These are phyloP conservation scores for Globisporangium uncinulatum DNA, from an alignment of 352 stramenopile species.

Conservation along the genomic window DNA sequence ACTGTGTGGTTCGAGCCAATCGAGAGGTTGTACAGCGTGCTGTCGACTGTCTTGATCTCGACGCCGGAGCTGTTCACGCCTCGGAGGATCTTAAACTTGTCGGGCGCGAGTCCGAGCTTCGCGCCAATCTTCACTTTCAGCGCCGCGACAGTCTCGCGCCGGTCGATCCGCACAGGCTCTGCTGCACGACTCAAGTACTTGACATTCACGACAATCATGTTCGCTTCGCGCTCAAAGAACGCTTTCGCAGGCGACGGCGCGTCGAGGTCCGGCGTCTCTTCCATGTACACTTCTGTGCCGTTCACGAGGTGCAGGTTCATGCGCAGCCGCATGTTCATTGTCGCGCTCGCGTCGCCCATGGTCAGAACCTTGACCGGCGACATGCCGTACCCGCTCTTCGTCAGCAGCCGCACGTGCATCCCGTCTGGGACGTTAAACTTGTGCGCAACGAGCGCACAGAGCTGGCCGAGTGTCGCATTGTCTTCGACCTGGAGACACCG, in stretches of 20 bases:
- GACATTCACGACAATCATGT: slow-evolving; percentile 76
- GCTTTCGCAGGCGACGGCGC: slow-evolving; percentile 44
- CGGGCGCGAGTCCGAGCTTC: slow-evolving; percentile 34
- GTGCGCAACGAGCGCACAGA: slow-evolving; percentile 37
- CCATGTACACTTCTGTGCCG: slow-evolving; percentile 68
- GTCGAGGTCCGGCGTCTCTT: slow-evolving; percentile 47
- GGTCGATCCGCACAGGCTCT: slow-evolving; percentile 61
- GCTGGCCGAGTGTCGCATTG: slow-evolving; percentile 42
- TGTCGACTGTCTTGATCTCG: slow-evolving; percentile 79
- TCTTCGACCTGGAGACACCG: slow-evolving; percentile 62
- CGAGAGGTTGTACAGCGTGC: slow-evolving; percentile 66
- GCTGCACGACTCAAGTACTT: slow-evolving; percentile 41
- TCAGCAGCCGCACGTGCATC: slow-evolving; percentile 52
- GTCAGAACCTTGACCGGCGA: slow-evolving; percentile 68
- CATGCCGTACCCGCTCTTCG: slow-evolving; percentile 66
- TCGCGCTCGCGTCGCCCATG: slow-evolving; percentile 31
- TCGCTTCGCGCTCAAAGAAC: slow-evolving; percentile 71
- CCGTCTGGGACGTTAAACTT: slow-evolving; percentile 45
- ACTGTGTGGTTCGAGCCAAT: slow-evolving; percentile 66
- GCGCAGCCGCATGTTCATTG: slow-evolving; percentile 36
- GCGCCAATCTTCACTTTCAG: slow-evolving; percentile 56
- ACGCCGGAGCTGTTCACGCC: slow-evolving; percentile 60
- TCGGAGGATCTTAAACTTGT: slow-evolving; percentile 76
- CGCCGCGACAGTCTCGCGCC: slow-evolving; percentile 50
- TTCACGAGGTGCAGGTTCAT: slow-evolving; percentile 66